phyloP scores from a whole-genome alignment of 2,329 filamentous ascomycete genomes.

The Chrysoporthe deuterocubensis region DNA sequence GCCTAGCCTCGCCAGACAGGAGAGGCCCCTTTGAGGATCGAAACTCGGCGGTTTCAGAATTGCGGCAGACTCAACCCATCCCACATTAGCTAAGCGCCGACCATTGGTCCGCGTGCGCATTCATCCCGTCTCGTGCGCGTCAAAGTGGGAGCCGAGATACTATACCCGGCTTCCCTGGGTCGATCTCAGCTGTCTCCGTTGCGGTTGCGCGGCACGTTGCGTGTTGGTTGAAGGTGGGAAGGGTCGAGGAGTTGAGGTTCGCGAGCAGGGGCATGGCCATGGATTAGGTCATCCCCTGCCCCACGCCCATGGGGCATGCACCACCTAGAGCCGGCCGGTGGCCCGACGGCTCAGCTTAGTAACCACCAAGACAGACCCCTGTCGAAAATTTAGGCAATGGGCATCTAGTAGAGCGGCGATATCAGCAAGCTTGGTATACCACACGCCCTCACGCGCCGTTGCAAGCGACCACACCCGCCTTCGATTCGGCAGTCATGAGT shows the following conservation, averaged over 20 bases:
- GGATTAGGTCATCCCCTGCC: not conserved
- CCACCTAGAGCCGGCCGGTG: no score
- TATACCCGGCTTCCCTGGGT: conserved; percentile 4
- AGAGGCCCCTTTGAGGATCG: conserved; percentile 23
- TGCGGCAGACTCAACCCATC: conserved; percentile 48
- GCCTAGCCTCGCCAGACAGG: conserved; percentile 16
- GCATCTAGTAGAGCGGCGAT: conserved; percentile 1
- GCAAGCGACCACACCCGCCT: conserved; percentile 17
- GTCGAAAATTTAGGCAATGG: conserved; percentile 28
- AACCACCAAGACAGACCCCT: conserved; percentile 20
- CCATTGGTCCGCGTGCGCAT: conserved; percentile 26
- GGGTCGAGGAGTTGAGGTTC: not conserved
- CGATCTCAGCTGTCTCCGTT: conserved; percentile 1
- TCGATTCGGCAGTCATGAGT: conserved; percentile 51
- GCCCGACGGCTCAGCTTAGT: conserved; percentile 13
- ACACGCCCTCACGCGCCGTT: conserved; percentile 12
- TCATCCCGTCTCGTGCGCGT: conserved; percentile 5
- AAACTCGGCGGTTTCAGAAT: conserved; percentile 50
- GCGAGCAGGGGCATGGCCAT: not conserved
- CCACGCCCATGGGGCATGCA: not conserved
- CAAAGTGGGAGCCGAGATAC: not conserved
- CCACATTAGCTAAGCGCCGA: conserved; percentile 33
- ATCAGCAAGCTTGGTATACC: no score
- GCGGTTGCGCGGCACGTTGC: not conserved
- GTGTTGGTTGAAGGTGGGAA: not conserved